Evolutionary conservation across 129 eudicot genomes (phyloP), one percentile per base, ranked within the genome.

Genomic region (Saussurea involucrata): DNA sequence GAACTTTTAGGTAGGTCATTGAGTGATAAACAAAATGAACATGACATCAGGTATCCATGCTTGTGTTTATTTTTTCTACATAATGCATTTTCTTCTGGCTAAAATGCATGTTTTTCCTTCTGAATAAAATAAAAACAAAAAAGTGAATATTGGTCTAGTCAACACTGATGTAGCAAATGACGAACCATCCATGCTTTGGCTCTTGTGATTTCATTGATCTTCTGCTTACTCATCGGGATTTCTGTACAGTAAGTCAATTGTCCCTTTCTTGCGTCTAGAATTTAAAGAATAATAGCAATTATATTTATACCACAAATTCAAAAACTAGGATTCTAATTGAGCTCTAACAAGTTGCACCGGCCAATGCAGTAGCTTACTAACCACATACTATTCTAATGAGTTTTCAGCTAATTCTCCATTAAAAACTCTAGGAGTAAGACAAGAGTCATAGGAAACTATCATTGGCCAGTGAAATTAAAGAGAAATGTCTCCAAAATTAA

Each of bases 21-120:
- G 42, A 46, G 46, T 25, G 33, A 24, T 82, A 46, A 76, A 69
- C 63, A 64, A 66, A 68, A 18, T 11, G 71, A 71, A 31, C 64
- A 66, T 71, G 86, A 76, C 85, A 71, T 76, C 70, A 82, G 60
- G 28, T 71, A 71, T 63, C 53, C 79, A 82, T 82, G 83, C 86
- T 37, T 66, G 58, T 72, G 58, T 36, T 71, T 36, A 72, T 55
- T 55, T 72, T 64, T 76, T 25, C 25, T 25, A 22, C 20, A 55
- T 70, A 25, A 18, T 83, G 34, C 75, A 72, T 67, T 57, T 71
- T 34, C 31, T 71, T 63, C 40, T 68, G 10, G 66, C 18, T 63
- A 36, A 12, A 44, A 33, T 74, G 32, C 22, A 49, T 31, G 24
- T 77, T 76, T 53, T 63, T 63, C 37, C 63, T 24, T 33, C 1